Conservation (phyloP, 1,284 basidiomycete genomes). For the Malassezia arunalokei region DNA sequence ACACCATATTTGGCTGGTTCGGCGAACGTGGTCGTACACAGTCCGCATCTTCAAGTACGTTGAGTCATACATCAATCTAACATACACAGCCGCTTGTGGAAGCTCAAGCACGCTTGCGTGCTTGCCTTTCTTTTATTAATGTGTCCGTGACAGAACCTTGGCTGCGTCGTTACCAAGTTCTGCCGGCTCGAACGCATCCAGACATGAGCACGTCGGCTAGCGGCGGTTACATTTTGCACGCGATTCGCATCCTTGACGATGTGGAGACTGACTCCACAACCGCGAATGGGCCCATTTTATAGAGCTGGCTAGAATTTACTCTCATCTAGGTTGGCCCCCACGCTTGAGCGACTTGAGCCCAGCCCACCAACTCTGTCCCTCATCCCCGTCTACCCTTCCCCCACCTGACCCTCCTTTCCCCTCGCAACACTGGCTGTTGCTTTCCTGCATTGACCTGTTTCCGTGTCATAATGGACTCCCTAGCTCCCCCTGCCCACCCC, state of each 20-base stretch:
- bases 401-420: no score
- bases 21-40: conserved; percentile 72
- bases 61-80: background rate
- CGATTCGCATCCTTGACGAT: conserved; percentile 56
- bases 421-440: no score
- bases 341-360: no score
- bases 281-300: no score
- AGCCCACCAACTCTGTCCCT: no score
- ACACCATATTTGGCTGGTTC: conserved; percentile 70
- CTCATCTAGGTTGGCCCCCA: no score
- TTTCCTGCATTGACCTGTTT: no score
- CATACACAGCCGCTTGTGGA: conserved; percentile 55
- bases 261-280: no score
- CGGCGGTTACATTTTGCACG: conserved; percentile 75
- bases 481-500: no score
- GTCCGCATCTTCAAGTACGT: conserved; percentile 55
- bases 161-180: conserved; percentile 78
- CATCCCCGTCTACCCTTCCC: no score
- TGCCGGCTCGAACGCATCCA: conserved; percentile 91
- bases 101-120: conserved; percentile 61
- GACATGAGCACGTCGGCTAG: conserved; percentile 81
- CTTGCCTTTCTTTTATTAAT: conserved; percentile 59
- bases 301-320: no score
- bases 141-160: conserved; percentile 76
- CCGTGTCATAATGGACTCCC: no score